Base-by-base conservation (phyloP, 1,284 basidiomycete genomes). In the Irpex rosettiformis region DNA sequence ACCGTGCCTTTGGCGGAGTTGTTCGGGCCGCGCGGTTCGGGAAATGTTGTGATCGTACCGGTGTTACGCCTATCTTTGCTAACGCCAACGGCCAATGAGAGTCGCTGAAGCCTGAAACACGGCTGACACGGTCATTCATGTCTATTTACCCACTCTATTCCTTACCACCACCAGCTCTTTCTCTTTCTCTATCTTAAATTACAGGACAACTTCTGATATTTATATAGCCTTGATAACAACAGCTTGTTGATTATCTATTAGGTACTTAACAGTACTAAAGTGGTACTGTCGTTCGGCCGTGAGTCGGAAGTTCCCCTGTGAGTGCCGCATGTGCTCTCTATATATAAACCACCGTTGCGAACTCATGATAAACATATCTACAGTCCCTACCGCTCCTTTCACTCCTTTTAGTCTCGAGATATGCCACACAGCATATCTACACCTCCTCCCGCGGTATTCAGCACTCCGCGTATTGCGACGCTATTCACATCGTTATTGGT, bases 401-500 rank as follows among this genome's bases (percentile, higher is more conserved):
- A 10, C 10, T 37, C n/a, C 33, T 37, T 4, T n/a, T 11, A 37
- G 11, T 37, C 33, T n/a, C 10, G 33, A 13, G 33, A 40, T 40
- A n/a, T 11, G 11, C 33, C 60, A 58, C 60, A 59, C 55, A 58
- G 60, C 49, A 49, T 54, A 53, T 54, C 58, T 29, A 27, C 57
- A 8, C 43, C 43, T 54, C 63, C 64, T 1, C 76, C 76, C 0
- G 67, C 70, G 47, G 65, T 80, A 7, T 66, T 79, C 64, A 80
- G 78, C 54, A 57, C 65, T 21, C 72, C 72, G 24, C 72, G 81
- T 21, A 66, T 82, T 18, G 73, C 75, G 16, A 78, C 79, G 8
- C 75, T 88, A 13, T 25, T 81, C 21, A 75, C 79, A n/a, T 83
- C 83, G 16, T 64, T 86, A 49, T 63, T 86, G 21, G 85, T 86